A percentile compares a stretch with the other conserved stretches of the same genome.
Evolutionary conservation across 2,329 filamentous ascomycete species (phyloP).

Genomic region (Aspergillus unguis): DNA sequence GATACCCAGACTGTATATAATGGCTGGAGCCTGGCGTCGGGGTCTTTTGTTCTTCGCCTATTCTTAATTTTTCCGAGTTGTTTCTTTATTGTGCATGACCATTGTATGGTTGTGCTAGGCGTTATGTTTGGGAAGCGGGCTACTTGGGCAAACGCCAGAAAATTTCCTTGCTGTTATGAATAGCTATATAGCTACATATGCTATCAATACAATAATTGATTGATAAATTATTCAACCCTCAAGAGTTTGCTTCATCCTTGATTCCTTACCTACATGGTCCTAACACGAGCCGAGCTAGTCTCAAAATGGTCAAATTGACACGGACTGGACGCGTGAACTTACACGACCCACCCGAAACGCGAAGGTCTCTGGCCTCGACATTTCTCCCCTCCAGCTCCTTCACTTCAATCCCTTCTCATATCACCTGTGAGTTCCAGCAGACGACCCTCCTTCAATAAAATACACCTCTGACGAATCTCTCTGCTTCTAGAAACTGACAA

Average conservation of each 20-base stretch:
- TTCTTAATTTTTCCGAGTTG: constrained; percentile 8
- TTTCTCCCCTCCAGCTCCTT: constrained; percentile 4
- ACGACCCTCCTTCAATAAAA: neutral
- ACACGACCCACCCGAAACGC: constrained; percentile 11
- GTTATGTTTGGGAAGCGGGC: neutral
- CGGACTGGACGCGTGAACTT: neutral
- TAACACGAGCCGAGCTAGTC: constrained; percentile 3
- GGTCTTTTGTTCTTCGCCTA: constrained; percentile 12
- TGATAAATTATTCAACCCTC: neutral
- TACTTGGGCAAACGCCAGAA: neutral
- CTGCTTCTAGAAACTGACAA: neutral
- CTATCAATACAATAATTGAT: neutral
- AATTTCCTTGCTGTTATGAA: neutral
- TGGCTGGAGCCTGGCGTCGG: constrained; percentile 33
- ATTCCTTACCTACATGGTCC: neutral
- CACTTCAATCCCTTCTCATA: constrained; percentile 1
- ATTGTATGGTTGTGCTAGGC: neutral
- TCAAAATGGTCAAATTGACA: constrained; percentile 8
- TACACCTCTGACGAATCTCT: neutral
- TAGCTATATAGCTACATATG: neutral
- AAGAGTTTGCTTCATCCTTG: too few species aligned
- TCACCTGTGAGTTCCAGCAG: constrained; percentile 3
- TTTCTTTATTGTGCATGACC: constrained; percentile 6
- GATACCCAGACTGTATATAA: constrained; percentile 36
- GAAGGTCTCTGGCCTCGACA: constrained; percentile 6